These are phyloP conservation scores for Apiotrichum mycotoxinovorans DNA, from an alignment of 1,284 basidiomycete species.

Conservation along the genomic window DNA sequence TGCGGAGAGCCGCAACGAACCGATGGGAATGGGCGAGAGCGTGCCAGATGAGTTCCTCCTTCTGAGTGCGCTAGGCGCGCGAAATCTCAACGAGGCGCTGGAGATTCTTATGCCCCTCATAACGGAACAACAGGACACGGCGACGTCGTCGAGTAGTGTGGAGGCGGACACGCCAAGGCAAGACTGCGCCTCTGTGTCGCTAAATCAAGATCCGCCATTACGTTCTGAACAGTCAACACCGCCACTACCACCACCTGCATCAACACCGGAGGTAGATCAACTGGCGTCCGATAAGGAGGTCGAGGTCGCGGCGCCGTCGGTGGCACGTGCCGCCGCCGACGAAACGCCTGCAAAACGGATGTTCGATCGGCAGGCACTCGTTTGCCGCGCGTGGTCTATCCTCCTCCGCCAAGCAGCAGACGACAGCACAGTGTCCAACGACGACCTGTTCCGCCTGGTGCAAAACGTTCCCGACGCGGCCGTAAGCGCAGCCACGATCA, in stretches of 20 bases:
- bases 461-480: slow-evolving; percentile 16
- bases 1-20: neutral
- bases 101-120: neutral
- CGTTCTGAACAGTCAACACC: neutral
- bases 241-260: neutral
- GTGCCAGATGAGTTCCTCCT: neutral
- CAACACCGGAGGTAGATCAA: too few species aligned
- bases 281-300: too few species aligned
- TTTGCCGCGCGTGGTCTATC: slow-evolving; percentile 8
- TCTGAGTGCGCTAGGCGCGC: neutral
- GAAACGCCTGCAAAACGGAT: neutral
- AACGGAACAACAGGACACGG: neutral
- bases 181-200: too few species aligned
- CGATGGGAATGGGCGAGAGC: too few species aligned
- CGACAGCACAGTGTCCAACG: slow-evolving; percentile 3
- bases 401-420: slow-evolving; percentile 5
- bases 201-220: neutral
- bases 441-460: slow-evolving; percentile 21
- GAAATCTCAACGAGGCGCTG: neutral
- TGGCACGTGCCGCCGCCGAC: too few species aligned
- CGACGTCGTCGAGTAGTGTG: too few species aligned
- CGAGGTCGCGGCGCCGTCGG: too few species aligned
- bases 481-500: slow-evolving; percentile 20
- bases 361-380: neutral
- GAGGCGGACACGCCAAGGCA: too few species aligned